Base-by-base conservation (phyloP, 2,329 filamentous ascomycete genomes). In the Clathrospora elynae region DNA sequence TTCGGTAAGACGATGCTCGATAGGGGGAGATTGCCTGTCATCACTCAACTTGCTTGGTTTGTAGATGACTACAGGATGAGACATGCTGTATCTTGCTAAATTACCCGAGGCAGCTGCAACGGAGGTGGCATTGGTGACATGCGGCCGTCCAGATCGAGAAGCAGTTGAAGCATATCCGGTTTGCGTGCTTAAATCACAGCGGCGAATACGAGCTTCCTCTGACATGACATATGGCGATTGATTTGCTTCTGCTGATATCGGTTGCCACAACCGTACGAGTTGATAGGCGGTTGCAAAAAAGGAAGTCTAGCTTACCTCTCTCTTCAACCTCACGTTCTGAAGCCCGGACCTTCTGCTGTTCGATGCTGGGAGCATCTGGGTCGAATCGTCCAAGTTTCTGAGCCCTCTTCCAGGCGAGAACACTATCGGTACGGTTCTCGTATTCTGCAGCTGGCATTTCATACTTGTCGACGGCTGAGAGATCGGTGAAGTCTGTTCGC, bases 341-440 rank as follows among this genome's bases (percentile, higher is more conserved):
- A 25, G 85, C 84, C 11, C 81, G 78, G 43, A 87, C 75, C 67
- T 88, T 88, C 51, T 88, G 81, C 65, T 88, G 78, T 66, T 90
- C 85, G 14, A 87, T 81, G 47, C 78, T 82, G 12, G 87, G 84
- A 6, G 90, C 89, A 58, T 86, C 79, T 9, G 93, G 93, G 66
- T 97, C 90, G 72, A 99, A 99, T 23, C 93, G 88, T 35, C 93
- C 93, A n/a, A 97, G 82, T 68, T 95, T 91, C 71, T 96, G 85
- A n/a, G 84, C 77, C 74, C 88, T 92, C 74, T 99, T 99, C 90
- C 90, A 97, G 5, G 91, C 88, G 16, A 96, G 81, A 10, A 99
- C 93, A 3, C 87, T 92, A 72, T 96, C 89, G 29, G 84, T 78
- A 64, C 91, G 90, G 62, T 84, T 83, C 67, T 90, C 90, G 73